Evolutionary conservation across 345 rosid genomes (phyloP), one percentile per base, ranked within the genome.

Genomic region (Microthlaspi erraticum): DNA sequence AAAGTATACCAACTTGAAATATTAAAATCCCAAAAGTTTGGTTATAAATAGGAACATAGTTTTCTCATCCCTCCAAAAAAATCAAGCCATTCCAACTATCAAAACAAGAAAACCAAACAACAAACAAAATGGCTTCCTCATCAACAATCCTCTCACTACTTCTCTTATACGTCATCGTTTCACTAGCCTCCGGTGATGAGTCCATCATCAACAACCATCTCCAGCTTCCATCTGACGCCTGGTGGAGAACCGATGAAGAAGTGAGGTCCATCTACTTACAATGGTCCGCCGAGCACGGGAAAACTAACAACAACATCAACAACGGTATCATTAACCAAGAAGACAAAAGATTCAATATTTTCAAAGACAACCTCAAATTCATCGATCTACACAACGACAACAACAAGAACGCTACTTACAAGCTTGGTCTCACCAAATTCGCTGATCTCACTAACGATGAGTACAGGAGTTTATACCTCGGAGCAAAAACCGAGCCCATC

Each of bases 401-500:
- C 66, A 81, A 84, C 83, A 73, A 58, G 73, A 81, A 84, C 82
- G 80, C 45, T 57, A 76, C 86, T 3, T 92, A 84, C 81, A 78
- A 68, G 73, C 79, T 92, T 33, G 98, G 96, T 6, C 74, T 92
- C 69, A 90, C 82, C 79, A 85, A 50, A 68, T 92, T 92, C 12
- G 88, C 96, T 12, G 98, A 92, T 82, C 67, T 92, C 23, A 86
- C 91, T 32, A 90, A 92, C 71, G 88, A 84, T 19, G 97, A 92
- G 89, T 92, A 87, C 84, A 83, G 87, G 5, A 50, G 12, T 1
- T 43, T 77, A 19, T 71, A 77, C 29, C 72, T 77, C 0, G 80
- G 80, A 2, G 70, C 81, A 11, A 77, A 76, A 75, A 68, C 50
- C n/a, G 87, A 83, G 1, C 64, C 79, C 5, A 63, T 37, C 8